Percentiles rank a stretch among this genome's conserved stretches.
phyloP scores from a whole-genome alignment of 805 yeast genomes.

The Candida adriatica region DNA sequence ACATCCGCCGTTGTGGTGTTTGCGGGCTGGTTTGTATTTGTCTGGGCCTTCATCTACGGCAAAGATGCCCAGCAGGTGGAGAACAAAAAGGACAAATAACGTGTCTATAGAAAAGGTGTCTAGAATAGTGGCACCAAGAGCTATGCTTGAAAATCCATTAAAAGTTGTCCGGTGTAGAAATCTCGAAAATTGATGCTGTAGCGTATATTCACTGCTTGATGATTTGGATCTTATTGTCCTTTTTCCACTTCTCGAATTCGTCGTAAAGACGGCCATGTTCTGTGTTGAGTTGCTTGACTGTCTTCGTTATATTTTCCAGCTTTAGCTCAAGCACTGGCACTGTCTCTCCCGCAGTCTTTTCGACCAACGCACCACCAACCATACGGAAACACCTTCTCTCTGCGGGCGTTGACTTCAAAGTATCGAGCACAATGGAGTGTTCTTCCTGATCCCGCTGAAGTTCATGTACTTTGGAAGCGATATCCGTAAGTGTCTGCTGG shows the following conservation, averaged over 20 bases:
- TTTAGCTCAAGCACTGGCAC: constrained; percentile 54
- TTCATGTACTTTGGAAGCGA: constrained; percentile 40
- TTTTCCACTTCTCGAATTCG: constrained; percentile 39
- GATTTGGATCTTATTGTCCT: constrained; percentile 27
- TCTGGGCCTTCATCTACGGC: constrained; percentile 44
- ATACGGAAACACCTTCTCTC: constrained; percentile 82
- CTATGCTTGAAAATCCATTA: too few species aligned
- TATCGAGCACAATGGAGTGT: constrained; percentile 48
- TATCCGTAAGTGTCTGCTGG: constrained; percentile 40
- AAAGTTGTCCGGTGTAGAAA: too few species aligned
- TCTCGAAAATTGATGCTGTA: too few species aligned
- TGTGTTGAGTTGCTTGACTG: constrained; percentile 26
- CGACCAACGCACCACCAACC: constrained; percentile 90
- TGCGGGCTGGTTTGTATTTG: constrained; percentile 69
- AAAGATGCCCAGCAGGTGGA: constrained; percentile 14
- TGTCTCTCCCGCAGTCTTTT: constrained; percentile 75
- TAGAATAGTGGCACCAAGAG: too few species aligned
- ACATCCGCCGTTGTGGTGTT: constrained; percentile 65
- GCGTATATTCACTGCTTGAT: constrained; percentile 23
- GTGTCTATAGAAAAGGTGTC: neutral
- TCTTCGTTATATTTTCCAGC: constrained; percentile 36
- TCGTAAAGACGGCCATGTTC: constrained; percentile 29
- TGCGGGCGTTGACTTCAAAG: constrained; percentile 42
- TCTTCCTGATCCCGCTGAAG: constrained; percentile 43
- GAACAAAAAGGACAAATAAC: constrained; percentile 18